Evolutionary conservation across 2,329 filamentous ascomycete species (phyloP).

Genomic region (Fusarium compactum): DNA sequence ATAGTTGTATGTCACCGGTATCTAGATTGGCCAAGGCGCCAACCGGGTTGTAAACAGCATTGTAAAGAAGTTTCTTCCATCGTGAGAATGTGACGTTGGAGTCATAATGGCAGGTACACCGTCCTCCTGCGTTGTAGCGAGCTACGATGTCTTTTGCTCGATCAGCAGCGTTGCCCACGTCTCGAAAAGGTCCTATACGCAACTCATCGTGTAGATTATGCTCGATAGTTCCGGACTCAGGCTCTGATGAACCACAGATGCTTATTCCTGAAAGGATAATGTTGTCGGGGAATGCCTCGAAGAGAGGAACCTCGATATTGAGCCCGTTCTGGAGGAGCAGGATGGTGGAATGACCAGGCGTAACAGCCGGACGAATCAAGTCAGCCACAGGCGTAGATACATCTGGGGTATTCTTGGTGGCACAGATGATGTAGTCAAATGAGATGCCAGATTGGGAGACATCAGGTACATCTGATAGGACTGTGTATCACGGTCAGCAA

Average conservation of each 20-base stretch:
- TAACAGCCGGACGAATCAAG: constrained; percentile 41
- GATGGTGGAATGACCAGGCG: constrained; percentile 35
- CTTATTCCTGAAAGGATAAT: constrained; percentile 44
- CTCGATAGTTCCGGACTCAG: constrained; percentile 34
- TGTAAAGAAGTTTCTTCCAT: constrained; percentile 45
- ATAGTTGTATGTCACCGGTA: constrained; percentile 44
- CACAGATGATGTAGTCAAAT: constrained; percentile 44
- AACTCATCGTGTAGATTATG: constrained; percentile 42
- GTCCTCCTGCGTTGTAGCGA: constrained; percentile 39
- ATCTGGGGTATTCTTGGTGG: constrained; percentile 45
- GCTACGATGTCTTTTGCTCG: constrained; percentile 40
- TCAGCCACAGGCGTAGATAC: constrained; percentile 35
- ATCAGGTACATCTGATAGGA: constrained; percentile 37
- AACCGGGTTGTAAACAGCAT: constrained; percentile 43
- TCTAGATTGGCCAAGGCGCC: constrained; percentile 39
- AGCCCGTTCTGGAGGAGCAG: constrained; percentile 45
- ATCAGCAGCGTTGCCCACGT: constrained; percentile 28
- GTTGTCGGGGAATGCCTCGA: constrained; percentile 38
- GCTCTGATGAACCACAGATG: constrained; percentile 46
- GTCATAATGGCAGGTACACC: constrained; percentile 36
- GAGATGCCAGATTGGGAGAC: constrained; percentile 22
- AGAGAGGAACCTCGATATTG: constrained; percentile 42
- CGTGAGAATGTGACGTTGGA: constrained; percentile 41
- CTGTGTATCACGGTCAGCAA: constrained; percentile 23
- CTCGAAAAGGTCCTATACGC: constrained; percentile 39